phyloP scores from a whole-genome alignment of 192 early-diverging fungal species.

The Chytriomyces confervae region DNA sequence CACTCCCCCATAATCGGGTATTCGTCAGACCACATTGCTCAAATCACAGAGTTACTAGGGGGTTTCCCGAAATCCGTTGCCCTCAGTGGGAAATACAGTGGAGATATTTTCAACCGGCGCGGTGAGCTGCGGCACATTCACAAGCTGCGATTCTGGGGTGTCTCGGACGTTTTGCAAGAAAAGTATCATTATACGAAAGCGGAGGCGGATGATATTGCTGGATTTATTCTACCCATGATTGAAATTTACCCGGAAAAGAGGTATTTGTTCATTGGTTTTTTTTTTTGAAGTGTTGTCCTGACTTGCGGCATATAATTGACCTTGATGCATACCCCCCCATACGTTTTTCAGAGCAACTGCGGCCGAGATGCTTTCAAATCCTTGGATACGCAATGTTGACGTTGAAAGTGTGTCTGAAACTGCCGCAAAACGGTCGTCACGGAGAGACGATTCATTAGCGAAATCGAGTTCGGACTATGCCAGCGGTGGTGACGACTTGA shows the following conservation, averaged over 20 bases:
- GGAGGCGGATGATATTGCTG: conserved; percentile 78
- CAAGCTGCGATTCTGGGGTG: conserved; percentile 80
- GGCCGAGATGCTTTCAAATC: conserved; percentile 46
- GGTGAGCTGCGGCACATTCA: conserved; percentile 86
- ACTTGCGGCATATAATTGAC: not conserved
- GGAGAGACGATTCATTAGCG: conserved; percentile 26
- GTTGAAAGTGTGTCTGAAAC: conserved; percentile 12
- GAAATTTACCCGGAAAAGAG: conserved; percentile 48
- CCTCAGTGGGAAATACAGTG: conserved; percentile 80
- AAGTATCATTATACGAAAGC: conserved; percentile 79
- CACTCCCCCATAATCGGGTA: not conserved
- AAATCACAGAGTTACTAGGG: conserved; percentile 93
- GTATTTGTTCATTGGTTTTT: not conserved
- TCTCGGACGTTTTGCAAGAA: conserved; percentile 84
- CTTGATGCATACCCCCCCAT: not conserved
- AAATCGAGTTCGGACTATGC: conserved; percentile 26
- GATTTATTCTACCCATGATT: conserved; percentile 85
- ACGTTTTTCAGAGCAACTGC: conserved; percentile 45
- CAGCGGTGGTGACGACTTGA: conserved; percentile 24
- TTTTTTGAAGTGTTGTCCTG: no score
- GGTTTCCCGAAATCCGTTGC: conserved; percentile 80
- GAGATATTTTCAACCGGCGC: conserved; percentile 86
- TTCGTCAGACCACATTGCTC: conserved; percentile 87
- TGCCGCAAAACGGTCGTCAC: conserved; percentile 27
- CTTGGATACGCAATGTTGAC: conserved; percentile 47